Conservation (phyloP, 2,329 filamentous ascomycete species). For the Colletotrichum agaves region DNA sequence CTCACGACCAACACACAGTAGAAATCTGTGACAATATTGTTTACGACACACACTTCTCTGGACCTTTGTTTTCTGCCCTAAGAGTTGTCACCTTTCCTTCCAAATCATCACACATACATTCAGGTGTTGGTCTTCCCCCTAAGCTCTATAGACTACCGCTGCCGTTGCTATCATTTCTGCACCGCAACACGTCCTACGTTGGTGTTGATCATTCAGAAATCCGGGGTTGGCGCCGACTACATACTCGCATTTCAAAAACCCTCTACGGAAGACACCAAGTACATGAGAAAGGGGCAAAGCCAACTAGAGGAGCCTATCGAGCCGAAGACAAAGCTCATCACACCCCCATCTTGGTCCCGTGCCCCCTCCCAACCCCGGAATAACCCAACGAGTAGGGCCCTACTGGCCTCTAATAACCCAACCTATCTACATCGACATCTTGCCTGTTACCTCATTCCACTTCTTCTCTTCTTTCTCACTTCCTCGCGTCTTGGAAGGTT, state of each 20-base stretch:
- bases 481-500: not conserved
- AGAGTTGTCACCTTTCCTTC: not conserved
- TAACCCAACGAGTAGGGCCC: not conserved
- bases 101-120: not conserved
- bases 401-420: not conserved
- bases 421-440: not conserved
- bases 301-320: slow-evolving; percentile 8
- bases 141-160: not conserved
- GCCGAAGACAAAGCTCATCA: not conserved
- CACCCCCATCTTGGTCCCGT: slow-evolving; percentile 4
- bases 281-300: slow-evolving; percentile 16
- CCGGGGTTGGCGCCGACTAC: slow-evolving; percentile 34
- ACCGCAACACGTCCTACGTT: not conserved
- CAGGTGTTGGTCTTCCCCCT: not conserved
- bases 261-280: not conserved
- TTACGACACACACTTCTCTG: not conserved
- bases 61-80: not conserved
- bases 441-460: not conserved
- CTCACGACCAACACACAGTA: not conserved
- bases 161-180: not conserved
- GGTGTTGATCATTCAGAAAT: slow-evolving; percentile 4
- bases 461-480: not conserved
- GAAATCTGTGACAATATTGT: slow-evolving; percentile 2
- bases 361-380: not conserved
- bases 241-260: not conserved